phyloP scores from a whole-genome alignment of 2,329 filamentous ascomycete genomes.

The Pseudogymnoascus sp. region DNA sequence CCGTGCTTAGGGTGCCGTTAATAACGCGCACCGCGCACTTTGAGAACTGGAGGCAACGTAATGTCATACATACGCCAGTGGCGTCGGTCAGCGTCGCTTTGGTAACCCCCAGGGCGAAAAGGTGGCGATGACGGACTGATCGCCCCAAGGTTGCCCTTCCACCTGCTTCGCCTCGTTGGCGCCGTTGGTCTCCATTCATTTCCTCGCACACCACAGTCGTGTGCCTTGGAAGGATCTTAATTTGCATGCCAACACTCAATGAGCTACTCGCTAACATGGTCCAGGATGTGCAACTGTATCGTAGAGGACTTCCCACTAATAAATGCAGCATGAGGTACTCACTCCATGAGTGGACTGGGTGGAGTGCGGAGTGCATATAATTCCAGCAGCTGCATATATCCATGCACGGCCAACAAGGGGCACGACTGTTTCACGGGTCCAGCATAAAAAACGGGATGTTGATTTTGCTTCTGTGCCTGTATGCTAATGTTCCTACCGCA shows the following conservation, averaged over 20 bases:
- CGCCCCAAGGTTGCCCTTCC: neutral
- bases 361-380: constrained; percentile 7
- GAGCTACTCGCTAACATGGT: neutral
- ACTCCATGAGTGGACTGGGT: neutral
- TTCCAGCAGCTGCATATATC: neutral
- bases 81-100: neutral
- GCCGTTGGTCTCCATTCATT: constrained; percentile 2
- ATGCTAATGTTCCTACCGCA: neutral
- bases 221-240: constrained; percentile 1
- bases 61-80: neutral
- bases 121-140: constrained; percentile 3
- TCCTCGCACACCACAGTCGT: neutral
- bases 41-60: neutral
- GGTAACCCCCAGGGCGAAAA: neutral
- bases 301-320: neutral
- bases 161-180: neutral
- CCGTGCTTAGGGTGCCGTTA: neutral
- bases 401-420: neutral
- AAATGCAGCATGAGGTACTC: neutral
- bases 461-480: neutral
- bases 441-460: neutral
- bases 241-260: neutral
- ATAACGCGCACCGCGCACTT: neutral
- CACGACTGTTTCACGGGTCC: neutral
- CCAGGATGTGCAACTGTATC: neutral